Conservation (phyloP, 176 grass and related monocot genomes). For the Bonia amplexicaulis region DNA sequence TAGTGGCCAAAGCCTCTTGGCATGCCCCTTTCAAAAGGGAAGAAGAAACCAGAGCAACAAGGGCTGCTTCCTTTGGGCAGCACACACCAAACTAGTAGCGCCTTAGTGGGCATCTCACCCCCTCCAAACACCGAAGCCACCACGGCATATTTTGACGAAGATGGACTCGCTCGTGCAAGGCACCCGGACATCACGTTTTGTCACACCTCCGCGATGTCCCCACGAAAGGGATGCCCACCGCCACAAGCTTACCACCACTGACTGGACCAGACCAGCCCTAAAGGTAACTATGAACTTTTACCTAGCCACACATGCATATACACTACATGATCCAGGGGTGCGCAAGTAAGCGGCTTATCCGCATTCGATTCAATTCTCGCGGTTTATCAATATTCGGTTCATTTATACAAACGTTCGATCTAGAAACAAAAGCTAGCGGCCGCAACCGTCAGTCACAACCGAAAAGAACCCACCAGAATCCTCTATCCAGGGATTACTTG, state of each 20-base stretch:
- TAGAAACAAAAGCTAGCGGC: too few relatives aligned
- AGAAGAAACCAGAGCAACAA: background rate
- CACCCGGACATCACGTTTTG: background rate
- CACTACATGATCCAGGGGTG: too few relatives aligned
- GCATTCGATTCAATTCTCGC: too few relatives aligned
- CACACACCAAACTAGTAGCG: background rate
- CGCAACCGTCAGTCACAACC: too few relatives aligned
- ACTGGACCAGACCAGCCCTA: too few relatives aligned
- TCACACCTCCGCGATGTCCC: slow-evolving; percentile 8
- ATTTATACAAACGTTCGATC: too few relatives aligned
- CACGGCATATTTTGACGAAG: slow-evolving; percentile 9
- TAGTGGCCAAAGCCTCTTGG: slow-evolving; percentile 9
- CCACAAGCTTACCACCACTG: background rate
- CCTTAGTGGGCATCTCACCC: background rate
- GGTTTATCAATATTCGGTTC: too few relatives aligned
- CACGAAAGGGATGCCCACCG: slow-evolving; percentile 9
- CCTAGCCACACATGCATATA: background rate
- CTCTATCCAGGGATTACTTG: too few relatives aligned
- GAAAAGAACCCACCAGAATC: too few relatives aligned
- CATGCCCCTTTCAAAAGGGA: slow-evolving; percentile 2
- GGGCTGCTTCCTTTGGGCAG: background rate
- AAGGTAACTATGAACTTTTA: background rate
- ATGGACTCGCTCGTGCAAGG: background rate
- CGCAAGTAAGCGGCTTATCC: too few relatives aligned
- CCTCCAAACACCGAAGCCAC: background rate